Conservation (phyloP, 345 rosid species). For the Syzygium grande region DNA sequence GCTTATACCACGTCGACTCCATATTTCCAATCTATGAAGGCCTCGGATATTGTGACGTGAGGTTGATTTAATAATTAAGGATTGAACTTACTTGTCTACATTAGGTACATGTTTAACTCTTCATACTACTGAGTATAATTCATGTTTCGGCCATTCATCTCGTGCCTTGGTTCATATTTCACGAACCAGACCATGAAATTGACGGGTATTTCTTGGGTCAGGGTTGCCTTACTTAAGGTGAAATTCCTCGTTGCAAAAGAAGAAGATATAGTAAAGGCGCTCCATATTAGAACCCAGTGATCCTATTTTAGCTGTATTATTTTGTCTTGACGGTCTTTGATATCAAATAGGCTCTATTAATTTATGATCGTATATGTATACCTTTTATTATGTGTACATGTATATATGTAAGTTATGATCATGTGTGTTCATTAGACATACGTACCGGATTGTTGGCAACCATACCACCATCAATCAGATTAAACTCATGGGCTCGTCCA, state of each 20-base stretch:
- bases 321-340: background rate
- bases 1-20: background rate
- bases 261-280: background rate
- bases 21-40: background rate
- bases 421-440: background rate
- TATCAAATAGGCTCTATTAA: background rate
- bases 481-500: conserved; percentile 37
- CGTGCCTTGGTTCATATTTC: background rate
- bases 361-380: background rate
- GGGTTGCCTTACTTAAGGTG: background rate
- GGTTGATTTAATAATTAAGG: background rate
- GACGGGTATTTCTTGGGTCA: background rate
- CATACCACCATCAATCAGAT: conserved; percentile 66
- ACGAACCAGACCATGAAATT: background rate
- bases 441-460: conserved; percentile 69
- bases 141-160: background rate
- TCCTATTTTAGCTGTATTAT: background rate
- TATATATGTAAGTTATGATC: background rate
- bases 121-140: background rate
- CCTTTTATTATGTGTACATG: background rate
- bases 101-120: background rate
- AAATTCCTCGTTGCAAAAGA: background rate
- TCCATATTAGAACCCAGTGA: background rate
- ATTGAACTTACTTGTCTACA: background rate
- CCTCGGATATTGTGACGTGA: background rate